Base-by-base conservation (phyloP, 2,329 filamentous ascomycete species). In the Seiridium unicorne region DNA sequence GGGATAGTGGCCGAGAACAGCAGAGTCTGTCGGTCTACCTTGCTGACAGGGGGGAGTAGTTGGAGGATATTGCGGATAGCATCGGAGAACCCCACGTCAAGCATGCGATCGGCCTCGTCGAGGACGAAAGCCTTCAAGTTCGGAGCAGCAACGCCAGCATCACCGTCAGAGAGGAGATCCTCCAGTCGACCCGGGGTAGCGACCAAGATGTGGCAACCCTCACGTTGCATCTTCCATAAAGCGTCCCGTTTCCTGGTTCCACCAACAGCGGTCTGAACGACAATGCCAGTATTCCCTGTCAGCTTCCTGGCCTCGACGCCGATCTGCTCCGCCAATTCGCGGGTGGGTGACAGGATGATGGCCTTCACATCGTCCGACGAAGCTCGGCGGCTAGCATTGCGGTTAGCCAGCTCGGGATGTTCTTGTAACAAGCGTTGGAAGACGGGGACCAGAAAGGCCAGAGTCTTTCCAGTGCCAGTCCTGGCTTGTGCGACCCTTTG, bases 61-160 rank as follows among this genome's bases (percentile, higher is more conserved):
- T 71, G 61, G 59, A 86, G 76, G 59, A 94, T 91, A 1, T 84
- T 73, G 55, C 81, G 75, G 55, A 94, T 82, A 59, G 88, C 88
- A 42, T 80, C 79, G 60, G 88, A 81, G 69, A 94, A 94, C 2
- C 91, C 95, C 81, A 96, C 95, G 79, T 99, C 95, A 72, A 99
- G 85, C 91, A 99, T 97, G 68, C 95, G 91, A 77, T 99, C 95
- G 69, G 95, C 95, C 82, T 99, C 95, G 68, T 99, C 95, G 51
- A 99, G 89, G 65, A 98, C 93, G 51, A 99, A 83, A 66, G 95
- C 96, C 73, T 92, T 90, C 80, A 98, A 89, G 74, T 91, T 93
- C 74, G 72, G 93, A 75, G 91, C 90, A 31, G 80, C 78, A 44
- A 96, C 84, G 32, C 85, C 83, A 60, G 81, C 85, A 59, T 72